Evolutionary conservation across 2,329 filamentous ascomycete genomes (phyloP).

Genomic region (Aspergillus sp.): DNA sequence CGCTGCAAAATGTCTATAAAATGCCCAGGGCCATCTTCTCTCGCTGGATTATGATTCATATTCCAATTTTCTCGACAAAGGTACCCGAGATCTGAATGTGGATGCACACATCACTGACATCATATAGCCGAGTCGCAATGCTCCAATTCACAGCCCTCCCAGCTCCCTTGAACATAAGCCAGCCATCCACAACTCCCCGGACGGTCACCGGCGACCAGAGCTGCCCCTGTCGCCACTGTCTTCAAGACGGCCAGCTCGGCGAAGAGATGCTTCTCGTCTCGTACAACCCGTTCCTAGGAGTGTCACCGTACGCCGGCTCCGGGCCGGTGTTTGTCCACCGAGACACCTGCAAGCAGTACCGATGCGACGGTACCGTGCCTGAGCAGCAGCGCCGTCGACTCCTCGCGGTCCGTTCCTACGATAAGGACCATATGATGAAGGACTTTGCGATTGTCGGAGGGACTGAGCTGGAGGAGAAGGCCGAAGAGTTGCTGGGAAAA

Average conservation of each 20-base stretch:
- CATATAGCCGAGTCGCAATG: too few species aligned
- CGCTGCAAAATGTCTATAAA: too few species aligned
- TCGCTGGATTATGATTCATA: too few species aligned
- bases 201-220: background rate
- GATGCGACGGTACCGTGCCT: constrained; percentile 1
- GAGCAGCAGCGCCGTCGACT: constrained; percentile 2
- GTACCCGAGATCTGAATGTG: too few species aligned
- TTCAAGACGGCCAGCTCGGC: background rate
- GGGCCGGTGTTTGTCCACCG: constrained; percentile 2
- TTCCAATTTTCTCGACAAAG: too few species aligned
- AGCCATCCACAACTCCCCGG: background rate
- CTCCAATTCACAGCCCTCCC: constrained; percentile 6
- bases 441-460: constrained; percentile 1
- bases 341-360: background rate
- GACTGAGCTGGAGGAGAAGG: background rate
- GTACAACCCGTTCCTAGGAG: constrained; percentile 1
- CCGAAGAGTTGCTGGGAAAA: constrained; percentile 1
- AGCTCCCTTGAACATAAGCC: constrained; percentile 1
- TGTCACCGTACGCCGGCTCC: constrained; percentile 1
- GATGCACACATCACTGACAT: too few species aligned
- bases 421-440: constrained; percentile 1
- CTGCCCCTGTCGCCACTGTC: constrained; percentile 2
- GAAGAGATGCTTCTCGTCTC: constrained; percentile 3
- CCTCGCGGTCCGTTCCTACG: constrained; percentile 1
- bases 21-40: too few species aligned